These are phyloP conservation scores for Auxenochlorella pyrenoidosa DNA, from an alignment of 139 green algal species.

Conservation along the genomic window DNA sequence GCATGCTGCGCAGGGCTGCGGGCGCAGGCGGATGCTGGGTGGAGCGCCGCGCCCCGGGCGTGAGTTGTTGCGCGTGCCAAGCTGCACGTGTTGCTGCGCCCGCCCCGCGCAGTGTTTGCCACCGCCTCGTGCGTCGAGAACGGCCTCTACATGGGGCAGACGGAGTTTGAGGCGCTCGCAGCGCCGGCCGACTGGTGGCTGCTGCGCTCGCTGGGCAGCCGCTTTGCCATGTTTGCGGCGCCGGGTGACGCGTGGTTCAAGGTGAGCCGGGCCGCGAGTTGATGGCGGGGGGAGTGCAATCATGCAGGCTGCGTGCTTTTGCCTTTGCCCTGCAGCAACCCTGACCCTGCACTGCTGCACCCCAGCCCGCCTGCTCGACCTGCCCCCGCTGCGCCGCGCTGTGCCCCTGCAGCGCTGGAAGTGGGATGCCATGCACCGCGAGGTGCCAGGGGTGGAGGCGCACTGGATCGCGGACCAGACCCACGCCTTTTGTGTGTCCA, in stretches of 20 bases:
- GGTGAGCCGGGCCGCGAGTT: neutral
- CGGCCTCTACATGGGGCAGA: conserved; percentile 17
- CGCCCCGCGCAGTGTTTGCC: neutral
- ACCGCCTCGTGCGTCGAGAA: neutral
- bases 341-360: neutral
- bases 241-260: conserved; percentile 26
- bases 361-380: neutral
- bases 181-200: conserved; percentile 34
- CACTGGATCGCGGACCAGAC: conserved; percentile 16
- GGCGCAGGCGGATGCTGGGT: too few species aligned
- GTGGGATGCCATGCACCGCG: conserved; percentile 9
- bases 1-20: too few species aligned
- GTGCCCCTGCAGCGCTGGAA: conserved; percentile 15
- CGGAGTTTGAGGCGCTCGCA: conserved; percentile 17
- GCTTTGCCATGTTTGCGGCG: conserved; percentile 2
- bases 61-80: too few species aligned
- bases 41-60: neutral
- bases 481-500: conserved; percentile 24
- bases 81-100: neutral
- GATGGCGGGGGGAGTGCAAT: too few species aligned
- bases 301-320: too few species aligned
- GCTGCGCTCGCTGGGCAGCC: neutral
- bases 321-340: neutral
- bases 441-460: conserved; percentile 16
- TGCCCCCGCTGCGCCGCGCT: too few species aligned